These are phyloP conservation scores for Stachybotrys echinatus DNA, from an alignment of 2,329 filamentous ascomycete genomes.

Conservation along the genomic window DNA sequence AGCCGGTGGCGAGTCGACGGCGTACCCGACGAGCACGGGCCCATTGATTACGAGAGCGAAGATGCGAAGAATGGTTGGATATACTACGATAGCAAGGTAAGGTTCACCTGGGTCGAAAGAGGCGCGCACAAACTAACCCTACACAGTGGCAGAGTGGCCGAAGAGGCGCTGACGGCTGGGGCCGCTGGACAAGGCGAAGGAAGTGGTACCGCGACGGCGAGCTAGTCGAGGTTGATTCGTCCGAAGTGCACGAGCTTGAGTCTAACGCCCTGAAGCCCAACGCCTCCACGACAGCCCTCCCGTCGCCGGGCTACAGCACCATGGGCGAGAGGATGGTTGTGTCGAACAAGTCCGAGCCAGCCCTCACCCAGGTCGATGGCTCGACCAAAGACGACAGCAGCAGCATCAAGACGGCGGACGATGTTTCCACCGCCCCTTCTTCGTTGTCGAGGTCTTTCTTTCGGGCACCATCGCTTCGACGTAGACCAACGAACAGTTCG, in stretches of 20 bases:
- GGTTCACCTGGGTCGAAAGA: background rate
- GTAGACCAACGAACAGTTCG: constrained; percentile 31
- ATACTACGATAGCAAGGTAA: constrained; percentile 94
- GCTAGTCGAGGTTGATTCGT: constrained; percentile 66
- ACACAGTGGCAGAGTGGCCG: constrained; percentile 81
- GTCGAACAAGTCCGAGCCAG: constrained; percentile 15
- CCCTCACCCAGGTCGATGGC: constrained; percentile 14
- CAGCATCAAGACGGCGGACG: constrained; percentile 28
- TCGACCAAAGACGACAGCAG: constrained; percentile 14
- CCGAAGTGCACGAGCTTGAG: constrained; percentile 30
- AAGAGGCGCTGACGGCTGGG: constrained; percentile 84
- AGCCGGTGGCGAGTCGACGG: constrained; percentile 86
- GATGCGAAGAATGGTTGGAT: constrained; percentile 79
- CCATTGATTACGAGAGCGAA: constrained; percentile 48
- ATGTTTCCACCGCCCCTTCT: constrained; percentile 40
- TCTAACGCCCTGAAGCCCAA: constrained; percentile 22
- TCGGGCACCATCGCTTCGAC: constrained; percentile 33
- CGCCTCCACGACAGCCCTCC: constrained; percentile 14
- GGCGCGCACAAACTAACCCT: background rate
- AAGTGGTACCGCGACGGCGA: constrained; percentile 98
- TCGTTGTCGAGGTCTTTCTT: constrained; percentile 43
- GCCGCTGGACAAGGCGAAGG: constrained; percentile 82
- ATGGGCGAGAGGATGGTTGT: constrained; percentile 31
- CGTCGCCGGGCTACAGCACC: constrained; percentile 26
- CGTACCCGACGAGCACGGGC: constrained; percentile 43